Base-by-base conservation (phyloP, 1,139 yeast species). In the Hansenula sp. region DNA sequence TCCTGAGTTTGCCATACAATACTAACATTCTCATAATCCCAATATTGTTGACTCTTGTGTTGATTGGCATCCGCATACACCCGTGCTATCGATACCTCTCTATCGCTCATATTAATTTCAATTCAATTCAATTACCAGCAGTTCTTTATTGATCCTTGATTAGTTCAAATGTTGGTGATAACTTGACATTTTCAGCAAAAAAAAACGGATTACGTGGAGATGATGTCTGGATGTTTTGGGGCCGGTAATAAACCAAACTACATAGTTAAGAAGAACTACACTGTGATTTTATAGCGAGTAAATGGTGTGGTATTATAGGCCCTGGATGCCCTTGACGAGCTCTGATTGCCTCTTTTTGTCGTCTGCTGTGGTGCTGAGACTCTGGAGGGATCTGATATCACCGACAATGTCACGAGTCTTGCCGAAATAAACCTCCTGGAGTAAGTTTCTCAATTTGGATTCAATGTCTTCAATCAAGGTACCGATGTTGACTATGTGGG, bases 371-470 rank as follows among this genome's bases (percentile, higher is more conserved):
- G 59, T 64, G 7, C 62, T 57, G 29, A 69, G 52, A 36, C 68
- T 71, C 10, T 74, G 74, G 29, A 74, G 58, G 10, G 82, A 72
- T 55, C 95, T 72, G 53, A 87, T 69, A 57, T 86, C 95, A 38
- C 79, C 76, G 20, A 87, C 66, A 39, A 90, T 82, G 58, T 90
- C 97, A 57, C 87, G 81, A 29, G 96, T 86, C 67, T 92, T 92
- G 56, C 95, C 97, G 59, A 92, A 92, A 61, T 92, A 92, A 22
- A 92, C 97, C 48, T 88, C 96, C 60, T 90, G 96, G 47, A 92
- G 72, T 65, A 86, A 70, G 55, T 85, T 87, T 62, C 98, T 77
- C 66, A 92, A 71, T 60, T 84, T 88, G 50, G 85, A 80, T 64
- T 92, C 98, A 39, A 88, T 75, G 50, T 88, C 96, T 63, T 92